These are phyloP conservation scores for Myriosclerotinia curreyana DNA, from an alignment of 2,329 filamentous ascomycete species.

Conservation along the genomic window DNA sequence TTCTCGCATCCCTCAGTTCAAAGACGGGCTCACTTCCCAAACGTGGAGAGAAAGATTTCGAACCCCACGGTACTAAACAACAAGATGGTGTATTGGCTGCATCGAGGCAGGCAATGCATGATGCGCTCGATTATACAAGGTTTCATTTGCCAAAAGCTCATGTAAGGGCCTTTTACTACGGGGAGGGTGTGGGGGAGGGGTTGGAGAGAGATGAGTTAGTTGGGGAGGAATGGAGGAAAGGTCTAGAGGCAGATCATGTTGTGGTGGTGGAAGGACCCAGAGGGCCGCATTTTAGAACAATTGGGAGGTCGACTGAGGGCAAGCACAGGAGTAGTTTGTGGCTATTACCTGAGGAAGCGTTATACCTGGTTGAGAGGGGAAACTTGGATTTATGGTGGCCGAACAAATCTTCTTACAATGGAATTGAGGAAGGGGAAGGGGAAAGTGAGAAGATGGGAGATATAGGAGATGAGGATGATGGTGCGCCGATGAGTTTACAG, in stretches of 20 bases:
- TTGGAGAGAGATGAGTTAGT: constrained; percentile 47
- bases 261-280: constrained; percentile 70
- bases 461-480: constrained; percentile 54
- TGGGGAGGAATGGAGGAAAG: constrained; percentile 65
- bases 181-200: constrained; percentile 43
- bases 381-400: constrained; percentile 88
- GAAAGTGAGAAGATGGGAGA: constrained; percentile 44
- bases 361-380: constrained; percentile 86
- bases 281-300: constrained; percentile 69
- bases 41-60: constrained; percentile 95
- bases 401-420: constrained; percentile 47
- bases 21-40: constrained; percentile 66
- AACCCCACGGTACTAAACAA: constrained; percentile 80
- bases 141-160: constrained; percentile 67
- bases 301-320: constrained; percentile 62
- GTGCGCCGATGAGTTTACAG: constrained; percentile 85
- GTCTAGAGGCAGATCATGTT: constrained; percentile 52
- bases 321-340: constrained; percentile 65
- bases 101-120: constrained; percentile 84
- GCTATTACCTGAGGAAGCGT: constrained; percentile 86
- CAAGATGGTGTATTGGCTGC: constrained; percentile 76
- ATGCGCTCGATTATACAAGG: constrained; percentile 75
- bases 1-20: constrained; percentile 55
- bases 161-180: constrained; percentile 71
- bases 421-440: constrained; percentile 30